A percentile compares a stretch with the other conserved stretches of the same genome.
These are phyloP conservation scores for Chlamydomonas reinhardtii DNA, from an alignment of 163 green algal species.

Conservation along the genomic window DNA sequence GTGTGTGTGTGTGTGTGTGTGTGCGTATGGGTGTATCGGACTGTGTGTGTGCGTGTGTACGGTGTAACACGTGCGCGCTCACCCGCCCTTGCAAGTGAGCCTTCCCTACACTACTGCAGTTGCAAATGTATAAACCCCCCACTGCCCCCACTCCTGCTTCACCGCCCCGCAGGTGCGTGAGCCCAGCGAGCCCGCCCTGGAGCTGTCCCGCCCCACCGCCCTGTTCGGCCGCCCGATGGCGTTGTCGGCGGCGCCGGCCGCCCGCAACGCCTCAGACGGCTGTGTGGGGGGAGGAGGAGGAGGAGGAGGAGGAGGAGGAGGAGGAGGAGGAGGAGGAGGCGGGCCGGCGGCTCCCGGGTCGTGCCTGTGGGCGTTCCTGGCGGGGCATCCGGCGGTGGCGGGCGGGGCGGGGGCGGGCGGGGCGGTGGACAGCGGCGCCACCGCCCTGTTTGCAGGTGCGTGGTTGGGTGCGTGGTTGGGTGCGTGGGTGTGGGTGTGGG, in stretches of 20 bases:
- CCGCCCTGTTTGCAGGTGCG: slow-evolving; percentile 15
- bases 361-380: slow-evolving; percentile 28
- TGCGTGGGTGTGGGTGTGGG: no score
- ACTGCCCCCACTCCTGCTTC: neutral
- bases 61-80: no score
- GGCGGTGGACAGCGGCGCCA: slow-evolving; percentile 11
- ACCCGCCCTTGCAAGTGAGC: no score
- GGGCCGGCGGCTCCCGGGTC: neutral
- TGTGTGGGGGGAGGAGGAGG: neutral
- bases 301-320: no score
- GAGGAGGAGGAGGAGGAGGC: neutral
- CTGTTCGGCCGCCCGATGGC: slow-evolving; percentile 55
- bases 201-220: slow-evolving; percentile 29
- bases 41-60: no score
- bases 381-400: neutral
- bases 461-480: neutral
- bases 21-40: no score
- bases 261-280: slow-evolving; percentile 47
- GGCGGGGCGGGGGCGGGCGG: neutral
- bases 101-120: neutral
- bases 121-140: no score
- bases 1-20: neutral
- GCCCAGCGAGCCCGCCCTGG: slow-evolving; percentile 43
- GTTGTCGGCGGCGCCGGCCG: slow-evolving; percentile 56
- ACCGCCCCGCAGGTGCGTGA: neutral